These are phyloP conservation scores for Licmophora abbreviata DNA, from an alignment of 108 stramenopile genomes.

Conservation along the genomic window DNA sequence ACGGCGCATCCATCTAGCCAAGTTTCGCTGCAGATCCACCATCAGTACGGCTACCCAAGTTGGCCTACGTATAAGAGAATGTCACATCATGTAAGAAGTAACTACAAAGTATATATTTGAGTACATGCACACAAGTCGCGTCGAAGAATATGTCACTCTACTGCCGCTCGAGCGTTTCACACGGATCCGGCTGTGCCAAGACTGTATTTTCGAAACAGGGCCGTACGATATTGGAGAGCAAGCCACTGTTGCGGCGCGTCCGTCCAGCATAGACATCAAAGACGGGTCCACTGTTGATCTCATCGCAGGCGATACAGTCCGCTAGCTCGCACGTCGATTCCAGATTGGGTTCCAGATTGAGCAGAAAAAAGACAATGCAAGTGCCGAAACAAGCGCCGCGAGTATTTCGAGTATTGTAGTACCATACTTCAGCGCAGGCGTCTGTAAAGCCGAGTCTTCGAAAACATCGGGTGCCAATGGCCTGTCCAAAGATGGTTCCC, in stretches of 20 bases:
- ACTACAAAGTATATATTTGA: too few species aligned
- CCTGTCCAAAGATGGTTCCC: conserved; percentile 3
- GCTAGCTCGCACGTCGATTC: conserved; percentile 28
- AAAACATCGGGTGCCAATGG: conserved; percentile 21
- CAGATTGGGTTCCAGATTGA: too few species aligned
- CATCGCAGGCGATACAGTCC: conserved; percentile 42
- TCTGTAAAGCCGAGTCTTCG: conserved; percentile 19
- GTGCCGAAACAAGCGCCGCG: not conserved
- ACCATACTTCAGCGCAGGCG: conserved; percentile 26
- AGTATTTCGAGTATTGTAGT: conserved; percentile 18
- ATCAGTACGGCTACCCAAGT: too few species aligned
- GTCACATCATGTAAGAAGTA: too few species aligned
- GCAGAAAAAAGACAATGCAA: conserved; percentile 10
- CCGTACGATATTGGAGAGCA: conserved; percentile 23
- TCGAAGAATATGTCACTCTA: too few species aligned
- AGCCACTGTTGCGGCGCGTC: conserved; percentile 34
- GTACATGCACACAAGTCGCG: too few species aligned
- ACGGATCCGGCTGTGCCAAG: too few species aligned
- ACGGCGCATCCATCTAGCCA: too few species aligned
- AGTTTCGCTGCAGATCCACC: too few species aligned
- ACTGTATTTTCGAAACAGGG: conserved; percentile 18
- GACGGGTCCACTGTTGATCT: conserved; percentile 20
- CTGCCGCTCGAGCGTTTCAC: too few species aligned
- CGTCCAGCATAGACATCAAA: conserved; percentile 37
- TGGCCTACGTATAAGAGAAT: too few species aligned